These are phyloP conservation scores for Fusarium ramigenum DNA, from an alignment of 2,329 filamentous ascomycete genomes.

Conservation along the genomic window DNA sequence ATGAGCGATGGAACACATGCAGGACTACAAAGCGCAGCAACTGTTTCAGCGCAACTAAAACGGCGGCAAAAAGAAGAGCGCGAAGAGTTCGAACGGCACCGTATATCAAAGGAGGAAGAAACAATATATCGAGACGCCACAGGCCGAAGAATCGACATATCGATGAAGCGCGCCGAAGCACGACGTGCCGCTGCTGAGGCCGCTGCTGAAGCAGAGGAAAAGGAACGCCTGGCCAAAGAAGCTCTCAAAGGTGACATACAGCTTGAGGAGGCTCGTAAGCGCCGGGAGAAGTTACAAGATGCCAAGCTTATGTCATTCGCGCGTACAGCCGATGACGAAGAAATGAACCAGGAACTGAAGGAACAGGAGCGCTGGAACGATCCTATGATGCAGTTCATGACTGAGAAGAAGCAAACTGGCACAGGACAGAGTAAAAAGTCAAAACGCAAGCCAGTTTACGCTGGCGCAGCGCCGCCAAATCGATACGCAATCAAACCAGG, in stretches of 20 bases:
- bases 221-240: conserved; percentile 72
- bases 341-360: conserved; percentile 85
- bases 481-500: conserved; percentile 93
- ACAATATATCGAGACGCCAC: conserved; percentile 96
- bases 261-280: conserved; percentile 69
- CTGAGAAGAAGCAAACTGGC: conserved; percentile 53
- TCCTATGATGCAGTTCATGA: conserved; percentile 84
- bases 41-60: conserved; percentile 76
- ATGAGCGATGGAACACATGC: conserved; percentile 92
- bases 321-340: conserved; percentile 82
- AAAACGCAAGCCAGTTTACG: conserved; percentile 73
- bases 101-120: conserved; percentile 68
- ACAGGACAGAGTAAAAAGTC: conserved; percentile 45
- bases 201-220: conserved; percentile 74
- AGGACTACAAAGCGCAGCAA: conserved; percentile 83
- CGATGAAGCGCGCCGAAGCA: conserved; percentile 88
- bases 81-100: conserved; percentile 57
- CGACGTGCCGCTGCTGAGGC: conserved; percentile 70
- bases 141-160: conserved; percentile 91
- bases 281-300: conserved; percentile 77
- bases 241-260: conserved; percentile 89
- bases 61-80: conserved; percentile 73
- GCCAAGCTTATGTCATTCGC: conserved; percentile 85
- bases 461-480: conserved; percentile 85
- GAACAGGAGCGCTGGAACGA: conserved; percentile 88